Evolutionary conservation across 1,284 basidiomycete genomes (phyloP).

Genomic region (Ganoderma lucidum): DNA sequence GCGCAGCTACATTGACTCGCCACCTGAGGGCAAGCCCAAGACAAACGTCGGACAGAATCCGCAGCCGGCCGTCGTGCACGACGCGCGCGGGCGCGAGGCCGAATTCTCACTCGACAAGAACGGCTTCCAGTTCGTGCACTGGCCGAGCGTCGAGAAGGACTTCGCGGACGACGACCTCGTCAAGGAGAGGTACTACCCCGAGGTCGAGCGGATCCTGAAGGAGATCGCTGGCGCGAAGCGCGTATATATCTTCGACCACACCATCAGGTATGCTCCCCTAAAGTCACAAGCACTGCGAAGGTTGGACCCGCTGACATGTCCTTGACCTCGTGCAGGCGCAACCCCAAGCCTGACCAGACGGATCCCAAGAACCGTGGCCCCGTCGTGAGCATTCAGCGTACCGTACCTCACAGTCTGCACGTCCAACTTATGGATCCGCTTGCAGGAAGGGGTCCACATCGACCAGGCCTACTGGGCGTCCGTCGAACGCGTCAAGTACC

Average conservation of each 20-base stretch:
- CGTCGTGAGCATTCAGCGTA: slow-evolving; percentile 40
- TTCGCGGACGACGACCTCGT: slow-evolving; percentile 52
- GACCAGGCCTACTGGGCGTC: slow-evolving; percentile 64
- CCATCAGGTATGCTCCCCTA: slow-evolving; percentile 43
- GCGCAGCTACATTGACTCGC: slow-evolving; percentile 37
- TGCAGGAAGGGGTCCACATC: slow-evolving; percentile 53
- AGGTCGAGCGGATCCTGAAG: slow-evolving; percentile 54
- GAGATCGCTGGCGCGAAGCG: slow-evolving; percentile 49
- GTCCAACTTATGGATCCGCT: not conserved
- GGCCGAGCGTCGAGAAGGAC: slow-evolving; percentile 44
- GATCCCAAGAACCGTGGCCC: slow-evolving; percentile 39
- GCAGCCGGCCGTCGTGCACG: slow-evolving; percentile 38
- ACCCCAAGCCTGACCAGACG: slow-evolving; percentile 24
- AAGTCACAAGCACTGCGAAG: not conserved
- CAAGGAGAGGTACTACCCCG: slow-evolving; percentile 47
- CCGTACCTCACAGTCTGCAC: not conserved
- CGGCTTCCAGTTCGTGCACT: slow-evolving; percentile 51
- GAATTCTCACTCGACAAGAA: slow-evolving; percentile 48
- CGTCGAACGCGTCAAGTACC: slow-evolving; percentile 58
- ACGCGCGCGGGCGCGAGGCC: slow-evolving; percentile 45
- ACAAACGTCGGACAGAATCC: slow-evolving; percentile 39
- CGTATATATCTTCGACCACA: slow-evolving; percentile 56
- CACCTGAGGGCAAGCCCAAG: slow-evolving; percentile 33
- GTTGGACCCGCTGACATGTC: not conserved
- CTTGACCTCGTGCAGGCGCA: slow-evolving; percentile 24